A percentile compares a stretch with the other conserved stretches of the same genome.
Evolutionary conservation across 768 basidiomycete species (phyloP).

Genomic region (Rhodotorula taiwanensis): DNA sequence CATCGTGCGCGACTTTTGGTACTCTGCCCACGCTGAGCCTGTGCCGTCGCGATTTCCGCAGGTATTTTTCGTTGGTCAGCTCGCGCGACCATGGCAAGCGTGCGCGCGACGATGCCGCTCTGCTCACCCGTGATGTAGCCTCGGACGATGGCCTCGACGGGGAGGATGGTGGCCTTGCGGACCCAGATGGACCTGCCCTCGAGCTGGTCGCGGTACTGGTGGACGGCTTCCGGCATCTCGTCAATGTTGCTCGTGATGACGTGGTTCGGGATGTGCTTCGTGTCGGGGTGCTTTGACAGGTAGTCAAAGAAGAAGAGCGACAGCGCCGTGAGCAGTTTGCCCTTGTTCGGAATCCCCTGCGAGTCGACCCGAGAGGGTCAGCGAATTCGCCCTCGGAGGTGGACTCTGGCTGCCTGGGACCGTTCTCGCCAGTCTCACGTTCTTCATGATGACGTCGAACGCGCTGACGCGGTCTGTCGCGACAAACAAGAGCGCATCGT

Average conservation of each 20-base stretch:
- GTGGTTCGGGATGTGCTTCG: slow-evolving; percentile 53
- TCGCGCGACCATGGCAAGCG: too few species aligned
- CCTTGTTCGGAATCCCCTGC: slow-evolving; percentile 92
- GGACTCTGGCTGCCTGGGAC: too few species aligned
- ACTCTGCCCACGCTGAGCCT: slow-evolving; percentile 97
- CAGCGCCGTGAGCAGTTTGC: slow-evolving; percentile 76
- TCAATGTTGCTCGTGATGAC: slow-evolving; percentile 69
- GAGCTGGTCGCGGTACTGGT: slow-evolving; percentile 66
- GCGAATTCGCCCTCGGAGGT: too few species aligned
- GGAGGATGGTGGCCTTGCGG: slow-evolving; percentile 24
- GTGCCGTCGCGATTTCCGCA: too few species aligned
- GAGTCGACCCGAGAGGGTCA: not conserved
- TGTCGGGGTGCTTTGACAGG: slow-evolving; percentile 54
- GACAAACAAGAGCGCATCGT: slow-evolving; percentile 68
- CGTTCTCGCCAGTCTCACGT: too few species aligned
- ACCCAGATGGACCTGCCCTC: slow-evolving; percentile 87
- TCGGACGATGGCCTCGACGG: slow-evolving; percentile 84
- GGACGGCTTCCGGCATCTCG: slow-evolving; percentile 74
- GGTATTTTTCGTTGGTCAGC: too few species aligned
- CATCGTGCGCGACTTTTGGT: slow-evolving; percentile 76
- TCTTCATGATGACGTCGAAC: slow-evolving; percentile 88
- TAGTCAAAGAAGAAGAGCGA: slow-evolving; percentile 94
- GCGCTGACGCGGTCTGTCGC: slow-evolving; percentile 93
- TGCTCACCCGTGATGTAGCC: slow-evolving; percentile 87
- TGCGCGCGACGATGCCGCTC: too few species aligned